A percentile compares a stretch with the other conserved stretches of the same genome.
phyloP scores from a whole-genome alignment of 2,329 filamentous ascomycete species.

The Alternaria ventricosa region DNA sequence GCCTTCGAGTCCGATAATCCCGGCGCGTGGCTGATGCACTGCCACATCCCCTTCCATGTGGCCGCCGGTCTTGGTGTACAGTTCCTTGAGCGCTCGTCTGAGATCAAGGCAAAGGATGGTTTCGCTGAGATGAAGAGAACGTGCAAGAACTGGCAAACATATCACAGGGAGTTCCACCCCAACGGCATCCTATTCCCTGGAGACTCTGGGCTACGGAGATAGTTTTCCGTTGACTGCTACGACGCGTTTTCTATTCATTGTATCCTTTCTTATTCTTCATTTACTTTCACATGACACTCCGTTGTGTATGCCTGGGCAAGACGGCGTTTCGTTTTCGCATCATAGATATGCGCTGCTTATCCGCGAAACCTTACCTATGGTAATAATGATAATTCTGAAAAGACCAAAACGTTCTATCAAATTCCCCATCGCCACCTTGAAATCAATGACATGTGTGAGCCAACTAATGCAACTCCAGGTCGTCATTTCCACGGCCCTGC shows the following conservation, averaged over 20 bases:
- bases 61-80: conserved; percentile 57
- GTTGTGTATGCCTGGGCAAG: background rate
- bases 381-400: background rate
- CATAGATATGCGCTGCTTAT: background rate
- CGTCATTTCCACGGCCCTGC: background rate
- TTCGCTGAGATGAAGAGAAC: conserved; percentile 30
- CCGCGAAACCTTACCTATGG: background rate
- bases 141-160: conserved; percentile 35
- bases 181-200: conserved; percentile 23
- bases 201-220: conserved; percentile 17
- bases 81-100: conserved; percentile 56
- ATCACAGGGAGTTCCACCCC: conserved; percentile 3
- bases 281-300: background rate
- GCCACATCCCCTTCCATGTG: conserved; percentile 48
- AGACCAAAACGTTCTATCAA: background rate
- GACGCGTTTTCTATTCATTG: background rate
- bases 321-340: background rate
- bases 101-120: conserved; percentile 30
- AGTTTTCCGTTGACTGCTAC: background rate
- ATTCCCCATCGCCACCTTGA: background rate
- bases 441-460: background rate
- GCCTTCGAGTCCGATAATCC: conserved; percentile 49
- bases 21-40: conserved; percentile 50
- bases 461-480: background rate
- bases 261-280: background rate